phyloP scores from a whole-genome alignment of 257 asterid species.

The Fraxinus anomala region DNA sequence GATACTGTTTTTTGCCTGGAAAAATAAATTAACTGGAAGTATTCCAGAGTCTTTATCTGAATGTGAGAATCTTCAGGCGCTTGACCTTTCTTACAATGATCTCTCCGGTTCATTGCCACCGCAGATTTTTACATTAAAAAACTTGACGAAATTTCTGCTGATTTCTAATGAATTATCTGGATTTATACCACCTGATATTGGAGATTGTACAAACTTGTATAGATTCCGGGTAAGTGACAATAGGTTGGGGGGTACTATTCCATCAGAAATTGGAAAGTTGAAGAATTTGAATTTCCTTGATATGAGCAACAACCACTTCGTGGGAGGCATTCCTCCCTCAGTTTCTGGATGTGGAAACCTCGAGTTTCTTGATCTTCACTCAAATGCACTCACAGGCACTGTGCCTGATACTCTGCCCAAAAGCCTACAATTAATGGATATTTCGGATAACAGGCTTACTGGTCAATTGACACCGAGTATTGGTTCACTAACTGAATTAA shows the following conservation, averaged over 20 bases:
- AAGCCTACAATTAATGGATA: constrained; percentile 74
- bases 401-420: constrained; percentile 67
- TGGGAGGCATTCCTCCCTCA: constrained; percentile 69
- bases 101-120: constrained; percentile 74
- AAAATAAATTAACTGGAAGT: constrained; percentile 75
- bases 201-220: constrained; percentile 80
- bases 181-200: constrained; percentile 79
- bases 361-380: constrained; percentile 91
- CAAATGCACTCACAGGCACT: constrained; percentile 67
- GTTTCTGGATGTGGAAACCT: constrained; percentile 66
- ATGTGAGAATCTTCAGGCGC: constrained; percentile 73
- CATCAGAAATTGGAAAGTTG: constrained; percentile 79
- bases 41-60: constrained; percentile 72
- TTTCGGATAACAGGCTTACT: constrained; percentile 70
- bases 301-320: constrained; percentile 63
- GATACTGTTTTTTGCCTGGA: constrained; percentile 88
- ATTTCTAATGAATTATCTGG: constrained; percentile 79
- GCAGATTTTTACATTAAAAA: constrained; percentile 57
- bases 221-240: constrained; percentile 72
- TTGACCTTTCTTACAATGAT: constrained; percentile 85
- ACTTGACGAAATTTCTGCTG: constrained; percentile 72
- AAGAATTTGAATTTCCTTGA: constrained; percentile 72
- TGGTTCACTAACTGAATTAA: constrained; percentile 64
- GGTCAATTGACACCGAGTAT: constrained; percentile 54
- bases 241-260: constrained; percentile 77